phyloP scores from a whole-genome alignment of 2,329 filamentous ascomycete species.

The Decorospora gaudefroyi region DNA sequence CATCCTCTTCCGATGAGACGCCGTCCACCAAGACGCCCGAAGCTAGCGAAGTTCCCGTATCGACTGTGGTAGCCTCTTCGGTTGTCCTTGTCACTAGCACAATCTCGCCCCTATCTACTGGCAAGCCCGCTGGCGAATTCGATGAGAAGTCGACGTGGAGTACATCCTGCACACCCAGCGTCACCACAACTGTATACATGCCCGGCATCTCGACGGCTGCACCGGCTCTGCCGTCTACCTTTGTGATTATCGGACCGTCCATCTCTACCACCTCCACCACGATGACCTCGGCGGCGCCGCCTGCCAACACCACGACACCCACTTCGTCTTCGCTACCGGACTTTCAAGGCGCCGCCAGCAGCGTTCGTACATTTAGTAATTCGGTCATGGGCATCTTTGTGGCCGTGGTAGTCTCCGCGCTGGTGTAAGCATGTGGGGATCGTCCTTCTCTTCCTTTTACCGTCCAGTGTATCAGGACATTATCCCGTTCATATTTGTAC shows the following conservation, averaged over 20 bases:
- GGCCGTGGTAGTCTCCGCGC: conserved; percentile 24
- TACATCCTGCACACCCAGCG: conserved; percentile 26
- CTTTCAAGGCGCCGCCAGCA: conserved; percentile 35
- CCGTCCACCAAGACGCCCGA: conserved; percentile 14
- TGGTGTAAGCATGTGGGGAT: conserved; percentile 26
- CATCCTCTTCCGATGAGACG: no score
- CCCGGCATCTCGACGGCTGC: conserved; percentile 17
- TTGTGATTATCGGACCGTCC: conserved; percentile 16
- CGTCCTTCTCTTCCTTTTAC: conserved; percentile 14
- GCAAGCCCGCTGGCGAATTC: conserved; percentile 19
- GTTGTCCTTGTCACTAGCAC: conserved; percentile 9
- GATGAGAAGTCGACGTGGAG: conserved; percentile 15
- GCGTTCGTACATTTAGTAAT: conserved; percentile 17
- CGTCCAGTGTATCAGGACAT: neutral
- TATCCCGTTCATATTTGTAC: conserved; percentile 2
- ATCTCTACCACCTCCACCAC: conserved; percentile 22
- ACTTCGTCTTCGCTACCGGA: conserved; percentile 20
- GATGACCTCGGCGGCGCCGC: conserved; percentile 19
- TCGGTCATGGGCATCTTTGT: conserved; percentile 28
- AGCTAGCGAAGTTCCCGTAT: conserved; percentile 4
- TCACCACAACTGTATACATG: conserved; percentile 36
- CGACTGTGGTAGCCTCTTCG: neutral
- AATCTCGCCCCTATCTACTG: conserved; percentile 9
- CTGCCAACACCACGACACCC: conserved; percentile 31
- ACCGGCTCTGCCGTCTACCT: conserved; percentile 10